Evolutionary conservation across 2,329 filamentous ascomycete genomes (phyloP).

Genomic region (Lasiodiplodia citricola): DNA sequence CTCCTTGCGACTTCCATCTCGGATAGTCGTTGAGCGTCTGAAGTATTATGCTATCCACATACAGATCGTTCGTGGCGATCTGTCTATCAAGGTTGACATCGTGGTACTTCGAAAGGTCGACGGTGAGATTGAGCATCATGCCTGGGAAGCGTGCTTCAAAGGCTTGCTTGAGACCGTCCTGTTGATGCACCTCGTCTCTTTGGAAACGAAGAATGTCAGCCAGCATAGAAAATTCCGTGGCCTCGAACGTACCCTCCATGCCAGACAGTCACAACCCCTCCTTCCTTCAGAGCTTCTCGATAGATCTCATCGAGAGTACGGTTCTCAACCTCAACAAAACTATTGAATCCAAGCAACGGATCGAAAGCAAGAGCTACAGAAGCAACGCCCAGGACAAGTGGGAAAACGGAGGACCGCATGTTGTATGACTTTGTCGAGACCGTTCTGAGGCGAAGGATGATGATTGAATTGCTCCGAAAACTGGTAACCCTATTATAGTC

Average conservation of each 20-base stretch:
- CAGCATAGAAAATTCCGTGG: too few relatives aligned
- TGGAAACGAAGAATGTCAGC: conserved; percentile 51
- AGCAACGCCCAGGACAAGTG: not conserved
- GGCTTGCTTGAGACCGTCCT: conserved; percentile 46
- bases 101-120: conserved; percentile 33
- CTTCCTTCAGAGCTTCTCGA: conserved; percentile 53
- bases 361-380: not conserved
- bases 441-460: too few relatives aligned
- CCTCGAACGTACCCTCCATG: too few relatives aligned
- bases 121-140: conserved; percentile 59
- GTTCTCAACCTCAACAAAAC: conserved; percentile 42
- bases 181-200: conserved; percentile 48
- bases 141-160: conserved; percentile 57
- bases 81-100: conserved; percentile 49
- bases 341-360: not conserved
- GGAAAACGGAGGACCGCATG: too few relatives aligned
- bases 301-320: conserved; percentile 59
- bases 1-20: conserved; percentile 57
- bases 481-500: too few relatives aligned
- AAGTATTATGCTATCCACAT: conserved; percentile 53
- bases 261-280: conserved; percentile 47
- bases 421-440: too few relatives aligned
- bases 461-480: too few relatives aligned
- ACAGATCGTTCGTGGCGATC: conserved; percentile 39
- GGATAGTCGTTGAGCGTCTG: conserved; percentile 60